Percentiles rank a stretch among this genome's conserved stretches.
Conservation (phyloP, 352 stramenopile genomes). For the Globisporangium yorkense region DNA sequence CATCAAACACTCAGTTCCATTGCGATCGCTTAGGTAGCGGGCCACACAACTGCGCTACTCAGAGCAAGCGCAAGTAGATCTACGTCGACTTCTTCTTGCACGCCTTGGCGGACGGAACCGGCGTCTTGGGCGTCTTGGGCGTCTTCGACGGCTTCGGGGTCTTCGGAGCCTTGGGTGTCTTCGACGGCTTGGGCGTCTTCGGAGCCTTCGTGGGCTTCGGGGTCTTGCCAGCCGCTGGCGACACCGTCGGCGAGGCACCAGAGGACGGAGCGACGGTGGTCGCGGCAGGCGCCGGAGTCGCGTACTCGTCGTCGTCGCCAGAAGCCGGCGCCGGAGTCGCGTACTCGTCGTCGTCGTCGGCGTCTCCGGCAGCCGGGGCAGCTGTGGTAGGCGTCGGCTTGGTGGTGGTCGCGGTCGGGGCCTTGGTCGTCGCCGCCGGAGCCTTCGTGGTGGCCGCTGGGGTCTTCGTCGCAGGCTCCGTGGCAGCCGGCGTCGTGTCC, state of each 20-base stretch:
- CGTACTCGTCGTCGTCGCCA: no score
- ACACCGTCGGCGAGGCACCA: constrained; percentile 1
- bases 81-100: constrained; percentile 15
- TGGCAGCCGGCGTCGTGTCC: constrained; percentile 5
- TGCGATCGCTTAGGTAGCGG: background rate
- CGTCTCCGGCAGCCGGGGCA: constrained; percentile 1
- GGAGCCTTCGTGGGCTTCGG: constrained; percentile 1
- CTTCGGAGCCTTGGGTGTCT: constrained; percentile 8
- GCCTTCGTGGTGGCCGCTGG: background rate
- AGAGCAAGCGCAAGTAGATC: background rate
- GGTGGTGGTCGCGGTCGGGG: background rate
- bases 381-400: background rate
- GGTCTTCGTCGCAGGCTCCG: background rate
- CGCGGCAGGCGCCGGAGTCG: background rate
- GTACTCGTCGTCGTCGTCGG: constrained; percentile 3
- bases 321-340: background rate
- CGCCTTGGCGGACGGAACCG: background rate
- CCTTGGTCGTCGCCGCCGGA: background rate
- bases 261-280: background rate
- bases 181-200: constrained; percentile 11
- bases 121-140: background rate
- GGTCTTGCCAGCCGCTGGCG: constrained; percentile 3
- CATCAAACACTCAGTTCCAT: background rate
- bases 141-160: background rate
- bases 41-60: no score